phyloP scores from a whole-genome alignment of 352 stramenopile species.

The Phytophthora chlamydospora region DNA sequence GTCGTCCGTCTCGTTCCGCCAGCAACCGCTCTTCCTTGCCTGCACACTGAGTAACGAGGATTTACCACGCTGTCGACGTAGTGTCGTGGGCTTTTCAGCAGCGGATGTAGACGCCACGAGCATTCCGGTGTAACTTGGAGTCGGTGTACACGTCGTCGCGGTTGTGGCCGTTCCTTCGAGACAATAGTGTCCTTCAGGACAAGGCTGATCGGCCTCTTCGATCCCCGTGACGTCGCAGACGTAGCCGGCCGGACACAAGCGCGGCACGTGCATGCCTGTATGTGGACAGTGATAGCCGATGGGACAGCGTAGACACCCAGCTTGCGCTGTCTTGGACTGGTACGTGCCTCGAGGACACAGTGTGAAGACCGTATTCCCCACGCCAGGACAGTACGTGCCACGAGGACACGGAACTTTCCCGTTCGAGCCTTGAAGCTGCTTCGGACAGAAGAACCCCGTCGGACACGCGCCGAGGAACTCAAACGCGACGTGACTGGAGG shows the following conservation, averaged over 20 bases:
- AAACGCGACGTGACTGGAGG: slow-evolving; percentile 74
- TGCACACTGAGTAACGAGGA: slow-evolving; percentile 52
- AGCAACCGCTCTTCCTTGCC: slow-evolving; percentile 88
- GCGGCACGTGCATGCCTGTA: slow-evolving; percentile 91
- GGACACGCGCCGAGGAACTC: slow-evolving; percentile 85
- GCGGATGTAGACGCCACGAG: slow-evolving; percentile 39
- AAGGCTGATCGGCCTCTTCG: slow-evolving; percentile 91
- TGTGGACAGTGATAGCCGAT: slow-evolving; percentile 96
- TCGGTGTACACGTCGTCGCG: slow-evolving; percentile 83
- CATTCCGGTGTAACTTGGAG: slow-evolving; percentile 46
- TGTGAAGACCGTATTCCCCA: slow-evolving; percentile 92
- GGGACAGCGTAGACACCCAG: slow-evolving; percentile 92
- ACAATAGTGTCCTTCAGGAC: slow-evolving; percentile 95
- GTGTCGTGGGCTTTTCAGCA: slow-evolving; percentile 45
- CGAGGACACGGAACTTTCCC: slow-evolving; percentile 64
- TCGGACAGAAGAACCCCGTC: slow-evolving; percentile 88
- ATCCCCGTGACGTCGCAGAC: slow-evolving; percentile 96
- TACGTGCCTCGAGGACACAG: slow-evolving; percentile 95
- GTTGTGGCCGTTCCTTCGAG: slow-evolving; percentile 95
- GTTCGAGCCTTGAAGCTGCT: slow-evolving; percentile 47
- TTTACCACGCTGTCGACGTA: slow-evolving; percentile 41
- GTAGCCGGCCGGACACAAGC: slow-evolving; percentile 94
- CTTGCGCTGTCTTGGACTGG: slow-evolving; percentile 80
- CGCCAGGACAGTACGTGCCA: slow-evolving; percentile 79
- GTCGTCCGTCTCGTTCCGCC: slow-evolving; percentile 95